A percentile compares a stretch with the other conserved stretches of the same genome.
Conservation (phyloP, 225 moss, liverwort and hornwort species). For the Takakia lepidozioides region DNA sequence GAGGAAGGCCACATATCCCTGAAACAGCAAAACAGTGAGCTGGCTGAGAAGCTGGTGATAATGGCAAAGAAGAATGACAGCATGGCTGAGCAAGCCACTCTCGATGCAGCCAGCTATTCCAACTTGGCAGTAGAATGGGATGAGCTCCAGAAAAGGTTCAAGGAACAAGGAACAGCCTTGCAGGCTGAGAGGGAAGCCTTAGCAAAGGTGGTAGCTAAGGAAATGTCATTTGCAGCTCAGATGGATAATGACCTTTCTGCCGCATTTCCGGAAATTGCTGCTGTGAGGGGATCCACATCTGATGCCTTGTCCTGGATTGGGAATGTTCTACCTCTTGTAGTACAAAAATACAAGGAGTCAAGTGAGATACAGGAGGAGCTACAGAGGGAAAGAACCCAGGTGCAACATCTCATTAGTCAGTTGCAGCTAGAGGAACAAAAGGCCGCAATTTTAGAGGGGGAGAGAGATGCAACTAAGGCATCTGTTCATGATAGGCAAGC, state of each 20-base stretch:
- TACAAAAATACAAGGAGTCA: too few relatives aligned
- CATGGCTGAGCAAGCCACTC: too few relatives aligned
- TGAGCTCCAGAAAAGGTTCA: constrained; percentile 5
- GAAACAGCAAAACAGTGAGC: constrained; percentile 17
- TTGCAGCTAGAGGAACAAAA: too few relatives aligned
- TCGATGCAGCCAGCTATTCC: too few relatives aligned
- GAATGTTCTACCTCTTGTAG: constrained; percentile 18
- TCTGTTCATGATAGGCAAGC: constrained; percentile 7
- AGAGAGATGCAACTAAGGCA: constrained; percentile 19
- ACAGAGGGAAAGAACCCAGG: too few relatives aligned
- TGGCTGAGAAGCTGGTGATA: constrained; percentile 7
- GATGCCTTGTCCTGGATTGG: constrained; percentile 20
- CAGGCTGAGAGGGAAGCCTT: constrained; percentile 13
- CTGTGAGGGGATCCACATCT: constrained; percentile 8
- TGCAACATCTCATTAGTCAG: too few relatives aligned
- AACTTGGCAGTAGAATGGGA: too few relatives aligned
- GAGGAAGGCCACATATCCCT: constrained; percentile 19
- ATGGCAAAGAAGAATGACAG: too few relatives aligned
- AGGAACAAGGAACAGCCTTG: constrained; percentile 14
- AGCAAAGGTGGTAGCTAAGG: constrained; percentile 10
- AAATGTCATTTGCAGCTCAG: constrained; percentile 13
- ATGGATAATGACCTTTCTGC: constrained; percentile 15
- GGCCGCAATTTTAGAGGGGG: constrained; percentile 19
- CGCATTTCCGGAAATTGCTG: constrained; percentile 17
- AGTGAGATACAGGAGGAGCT: constrained; percentile 14